Evolutionary conservation across 495 filamentous ascomycete genomes (phyloP).

Genomic region (Penicillium simplicissimum): DNA sequence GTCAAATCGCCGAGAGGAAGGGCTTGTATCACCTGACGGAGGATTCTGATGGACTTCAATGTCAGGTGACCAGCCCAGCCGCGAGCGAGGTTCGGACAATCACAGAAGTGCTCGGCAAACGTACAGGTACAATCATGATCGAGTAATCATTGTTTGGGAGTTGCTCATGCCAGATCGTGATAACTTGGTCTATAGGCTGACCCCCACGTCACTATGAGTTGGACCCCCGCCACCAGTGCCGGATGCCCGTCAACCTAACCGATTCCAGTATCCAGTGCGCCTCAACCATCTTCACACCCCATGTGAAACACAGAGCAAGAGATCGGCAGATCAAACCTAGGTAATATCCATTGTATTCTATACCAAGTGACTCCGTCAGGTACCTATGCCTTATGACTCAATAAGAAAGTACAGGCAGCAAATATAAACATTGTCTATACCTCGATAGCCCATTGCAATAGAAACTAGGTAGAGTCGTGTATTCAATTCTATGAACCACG

Average conservation of each 20-base stretch:
- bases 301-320: conserved; percentile 1
- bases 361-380: background rate
- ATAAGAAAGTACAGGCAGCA: too few relatives aligned
- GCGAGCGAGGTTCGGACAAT: background rate
- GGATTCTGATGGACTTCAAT: background rate
- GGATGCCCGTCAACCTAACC: background rate
- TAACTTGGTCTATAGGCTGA: too few relatives aligned
- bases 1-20: background rate
- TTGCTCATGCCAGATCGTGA: too few relatives aligned
- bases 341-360: too few relatives aligned
- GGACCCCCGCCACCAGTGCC: background rate
- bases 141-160: too few relatives aligned
- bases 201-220: background rate
- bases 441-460: background rate
- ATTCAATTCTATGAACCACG: conserved; percentile 6
- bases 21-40: background rate
- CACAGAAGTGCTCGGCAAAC: too few relatives aligned
- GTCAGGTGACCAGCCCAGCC: background rate
- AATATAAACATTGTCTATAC: background rate
- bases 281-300: background rate
- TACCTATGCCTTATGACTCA: too few relatives aligned
- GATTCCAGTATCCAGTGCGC: background rate
- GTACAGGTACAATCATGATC: too few relatives aligned
- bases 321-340: background rate
- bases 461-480: background rate